Percentiles rank a stretch among this genome's conserved stretches.
Conservation (phyloP, 2,329 filamentous ascomycete species). For the Sphaerostilbella broomeana region DNA sequence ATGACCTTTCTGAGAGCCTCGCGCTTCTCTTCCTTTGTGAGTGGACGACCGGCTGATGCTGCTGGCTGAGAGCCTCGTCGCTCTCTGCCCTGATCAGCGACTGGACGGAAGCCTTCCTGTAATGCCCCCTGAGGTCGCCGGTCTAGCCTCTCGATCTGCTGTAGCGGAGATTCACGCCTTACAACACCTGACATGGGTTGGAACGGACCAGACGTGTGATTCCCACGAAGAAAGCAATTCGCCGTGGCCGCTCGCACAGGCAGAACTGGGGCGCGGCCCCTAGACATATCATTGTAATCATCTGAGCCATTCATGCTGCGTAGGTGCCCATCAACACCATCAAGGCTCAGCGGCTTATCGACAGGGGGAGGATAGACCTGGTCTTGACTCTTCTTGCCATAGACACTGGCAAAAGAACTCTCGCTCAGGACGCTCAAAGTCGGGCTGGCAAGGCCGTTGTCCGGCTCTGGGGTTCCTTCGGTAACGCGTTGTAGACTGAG, state of each 20-base stretch:
- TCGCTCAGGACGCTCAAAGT: conserved; percentile 59
- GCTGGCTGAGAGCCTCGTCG: conserved; percentile 13
- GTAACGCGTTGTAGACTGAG: conserved; percentile 42
- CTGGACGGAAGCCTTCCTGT: conserved; percentile 25
- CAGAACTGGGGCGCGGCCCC: conserved; percentile 16
- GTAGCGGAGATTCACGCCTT: conserved; percentile 33
- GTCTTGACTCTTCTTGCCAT: conserved; percentile 40
- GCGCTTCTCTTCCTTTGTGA: conserved; percentile 40
- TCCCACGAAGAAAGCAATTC: conserved; percentile 5
- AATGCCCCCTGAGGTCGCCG: conserved; percentile 19
- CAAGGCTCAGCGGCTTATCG: conserved; percentile 26
- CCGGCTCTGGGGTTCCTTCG: conserved; percentile 32
- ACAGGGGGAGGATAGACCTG: conserved; percentile 20
- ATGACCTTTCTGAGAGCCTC: conserved; percentile 42
- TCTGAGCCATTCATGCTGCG: conserved; percentile 11
- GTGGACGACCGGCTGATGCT: conserved; percentile 17
- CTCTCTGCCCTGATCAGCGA: conserved; percentile 23
- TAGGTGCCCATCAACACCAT: conserved; percentile 17
- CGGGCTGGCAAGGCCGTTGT: conserved; percentile 46
- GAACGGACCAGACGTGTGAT: conserved; percentile 25
- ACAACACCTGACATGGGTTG: conserved; percentile 37
- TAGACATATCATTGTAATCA: not conserved
- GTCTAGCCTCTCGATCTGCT: conserved; percentile 42
- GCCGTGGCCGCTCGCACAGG: conserved; percentile 24
- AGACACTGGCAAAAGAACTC: conserved; percentile 60